Evolutionary conservation across 306 rosid genomes (phyloP).

Genomic region (Corylus heterophylla): DNA sequence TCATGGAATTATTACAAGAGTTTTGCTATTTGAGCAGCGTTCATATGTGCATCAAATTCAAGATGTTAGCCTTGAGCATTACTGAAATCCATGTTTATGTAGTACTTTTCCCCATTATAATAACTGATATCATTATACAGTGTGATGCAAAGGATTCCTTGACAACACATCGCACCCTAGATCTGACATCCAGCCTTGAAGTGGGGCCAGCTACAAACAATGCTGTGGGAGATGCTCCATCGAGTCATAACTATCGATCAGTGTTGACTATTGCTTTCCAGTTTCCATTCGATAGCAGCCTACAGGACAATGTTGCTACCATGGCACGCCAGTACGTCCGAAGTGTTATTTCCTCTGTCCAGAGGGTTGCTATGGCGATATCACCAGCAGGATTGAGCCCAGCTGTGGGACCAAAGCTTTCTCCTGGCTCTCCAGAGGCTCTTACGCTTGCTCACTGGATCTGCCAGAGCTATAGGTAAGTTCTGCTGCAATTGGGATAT

Average conservation of each 20-base stretch:
- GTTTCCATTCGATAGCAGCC: constrained; percentile 78
- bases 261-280: constrained; percentile 96
- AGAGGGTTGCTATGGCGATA: constrained; percentile 94
- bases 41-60: neutral
- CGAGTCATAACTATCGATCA: constrained; percentile 66
- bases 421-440: constrained; percentile 90
- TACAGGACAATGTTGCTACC: constrained; percentile 75
- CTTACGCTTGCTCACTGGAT: constrained; percentile 87
- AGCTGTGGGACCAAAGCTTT: constrained; percentile 59
- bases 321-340: constrained; percentile 95
- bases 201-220: constrained; percentile 59
- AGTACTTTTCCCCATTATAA: neutral
- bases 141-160: constrained; percentile 66
- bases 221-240: constrained; percentile 46
- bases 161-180: constrained; percentile 66
- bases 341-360: constrained; percentile 84
- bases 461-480: constrained; percentile 87
- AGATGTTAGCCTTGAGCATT: no score
- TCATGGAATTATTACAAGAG: neutral
- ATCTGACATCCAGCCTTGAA: constrained; percentile 89
- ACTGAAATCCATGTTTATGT: neutral
- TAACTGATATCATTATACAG: constrained; percentile 34
- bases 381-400: constrained; percentile 78
- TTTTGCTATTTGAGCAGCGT: neutral
- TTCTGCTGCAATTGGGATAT: neutral